Evolutionary conservation across 1,284 basidiomycete genomes (phyloP), one percentile per base, ranked within the genome.

Genomic region (Taiwanofungus camphoratus): DNA sequence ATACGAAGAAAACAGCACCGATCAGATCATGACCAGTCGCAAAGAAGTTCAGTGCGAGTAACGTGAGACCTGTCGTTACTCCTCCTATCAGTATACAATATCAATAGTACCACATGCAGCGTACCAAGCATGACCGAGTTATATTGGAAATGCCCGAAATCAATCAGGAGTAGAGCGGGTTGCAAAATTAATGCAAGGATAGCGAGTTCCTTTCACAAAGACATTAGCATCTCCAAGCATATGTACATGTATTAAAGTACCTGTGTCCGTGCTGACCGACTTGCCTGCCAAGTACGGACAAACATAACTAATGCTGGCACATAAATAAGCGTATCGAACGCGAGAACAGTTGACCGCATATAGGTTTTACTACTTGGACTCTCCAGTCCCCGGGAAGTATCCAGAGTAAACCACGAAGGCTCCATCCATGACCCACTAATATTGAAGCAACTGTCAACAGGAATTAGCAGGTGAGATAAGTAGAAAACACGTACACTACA

Each of bases 71-170:
- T 86, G 50, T 20, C 24, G 36, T 46, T 21, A 30, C n/a, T n/a
- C n/a, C n/a, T n/a, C n/a, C n/a, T n/a, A 42, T 44, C 24, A 26
- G 37, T 19, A 32, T 9, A 33, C 15, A 13, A 29, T 20, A 13
- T 21, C 42, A 19, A 34, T 21, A 16, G 4, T 32, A 5, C 24
- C 15, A 26, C 16, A 23, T 2, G 7, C 29, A 8, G 61, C 73
- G 22, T 50, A 84, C 84, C 90, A 36, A 93, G 79, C 87, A 92
- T 92, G 48, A 92, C 77, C 4, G 87, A 87, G 57, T 92, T 93
- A 59, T 90, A 92, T 64, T 96, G 93, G 54, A 96, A 96, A 59
- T 96, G 92, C 0, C 93, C 93, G 56, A 85, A 87, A 62, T 96
- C 92, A 48, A 96, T 75, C 15, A 95, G 69, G 19, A 94, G 69